Conservation (phyloP, 106 monocot species). For the Xerophyta viscosa region DNA sequence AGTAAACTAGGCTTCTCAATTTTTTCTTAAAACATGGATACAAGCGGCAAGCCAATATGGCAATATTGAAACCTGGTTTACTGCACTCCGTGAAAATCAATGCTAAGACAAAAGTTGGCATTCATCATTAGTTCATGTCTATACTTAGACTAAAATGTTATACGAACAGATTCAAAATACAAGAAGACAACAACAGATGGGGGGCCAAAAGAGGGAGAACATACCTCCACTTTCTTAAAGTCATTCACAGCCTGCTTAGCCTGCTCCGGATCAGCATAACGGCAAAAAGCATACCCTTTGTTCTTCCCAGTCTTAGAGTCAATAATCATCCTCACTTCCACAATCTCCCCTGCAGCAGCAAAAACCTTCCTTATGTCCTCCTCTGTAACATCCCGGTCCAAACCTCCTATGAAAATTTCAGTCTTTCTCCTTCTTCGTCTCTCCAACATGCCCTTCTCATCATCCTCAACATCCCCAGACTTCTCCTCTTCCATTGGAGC, state of each 20-base stretch:
- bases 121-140: no score
- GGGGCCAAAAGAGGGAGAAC: neutral
- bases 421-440: slow-evolving; percentile 52
- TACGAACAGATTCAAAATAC: neutral
- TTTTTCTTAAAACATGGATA: no score
- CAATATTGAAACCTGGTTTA: no score
- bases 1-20: no score
- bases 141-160: no score
- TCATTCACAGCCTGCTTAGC: slow-evolving; percentile 69
- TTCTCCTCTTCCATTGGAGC: neutral
- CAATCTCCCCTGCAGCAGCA: slow-evolving; percentile 56
- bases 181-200: neutral
- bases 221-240: slow-evolving; percentile 81
- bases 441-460: slow-evolving; percentile 38
- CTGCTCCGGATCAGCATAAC: slow-evolving; percentile 46
- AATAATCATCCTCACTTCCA: slow-evolving; percentile 77
- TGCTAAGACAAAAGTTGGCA: no score
- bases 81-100: no score
- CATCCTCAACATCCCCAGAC: slow-evolving; percentile 5
- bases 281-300: slow-evolving; percentile 78
- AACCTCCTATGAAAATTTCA: slow-evolving; percentile 81
- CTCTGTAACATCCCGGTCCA: slow-evolving; percentile 69
- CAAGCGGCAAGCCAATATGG: no score
- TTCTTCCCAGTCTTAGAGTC: slow-evolving; percentile 61
- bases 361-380: slow-evolving; percentile 77